A percentile compares a stretch with the other conserved stretches of the same genome.
Evolutionary conservation across 331 rosid species (phyloP).

Genomic region (Malus hybrid): DNA sequence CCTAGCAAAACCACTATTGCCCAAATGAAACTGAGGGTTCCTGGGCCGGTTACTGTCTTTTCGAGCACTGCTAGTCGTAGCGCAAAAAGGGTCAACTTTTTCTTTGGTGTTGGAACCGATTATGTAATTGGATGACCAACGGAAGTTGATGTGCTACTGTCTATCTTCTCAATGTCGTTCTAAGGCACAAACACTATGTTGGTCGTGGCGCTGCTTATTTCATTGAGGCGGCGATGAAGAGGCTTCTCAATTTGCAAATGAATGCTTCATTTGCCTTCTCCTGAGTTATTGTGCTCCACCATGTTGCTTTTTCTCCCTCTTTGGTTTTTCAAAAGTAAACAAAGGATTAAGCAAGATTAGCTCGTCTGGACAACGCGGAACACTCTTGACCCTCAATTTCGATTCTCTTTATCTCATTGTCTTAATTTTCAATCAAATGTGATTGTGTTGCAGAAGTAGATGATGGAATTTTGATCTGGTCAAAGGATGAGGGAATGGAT

Average conservation of each 20-base stretch:
- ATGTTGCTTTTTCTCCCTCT: conserved; percentile 3
- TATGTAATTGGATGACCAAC: conserved; percentile 13
- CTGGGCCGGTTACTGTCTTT: conserved; percentile 75
- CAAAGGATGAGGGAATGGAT: neutral
- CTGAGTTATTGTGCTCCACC: conserved; percentile 31
- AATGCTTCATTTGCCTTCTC: conserved; percentile 36
- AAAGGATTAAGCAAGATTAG: too few species aligned
- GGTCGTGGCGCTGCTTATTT: conserved; percentile 27
- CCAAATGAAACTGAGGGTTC: conserved; percentile 93
- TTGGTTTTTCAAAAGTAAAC: too few species aligned
- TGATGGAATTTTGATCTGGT: neutral
- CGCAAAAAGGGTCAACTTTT: conserved; percentile 81
- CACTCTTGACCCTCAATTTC: too few species aligned
- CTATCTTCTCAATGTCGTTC: conserved; percentile 37
- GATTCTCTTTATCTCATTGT: neutral
- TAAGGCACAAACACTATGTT: conserved; percentile 54
- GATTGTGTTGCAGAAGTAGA: neutral
- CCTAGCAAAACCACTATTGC: conserved; percentile 91
- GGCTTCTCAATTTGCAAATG: conserved; percentile 39
- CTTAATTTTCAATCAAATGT: neutral
- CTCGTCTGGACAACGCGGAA: too few species aligned
- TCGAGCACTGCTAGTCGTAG: conserved; percentile 82
- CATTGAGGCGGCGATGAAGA: conserved; percentile 21
- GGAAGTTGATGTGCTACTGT: conserved; percentile 27
- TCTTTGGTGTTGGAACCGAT: conserved; percentile 54